Percentiles rank a stretch among this genome's conserved stretches.
Conservation (phyloP, 83 land plant species). For the Larix sibirica region DNA sequence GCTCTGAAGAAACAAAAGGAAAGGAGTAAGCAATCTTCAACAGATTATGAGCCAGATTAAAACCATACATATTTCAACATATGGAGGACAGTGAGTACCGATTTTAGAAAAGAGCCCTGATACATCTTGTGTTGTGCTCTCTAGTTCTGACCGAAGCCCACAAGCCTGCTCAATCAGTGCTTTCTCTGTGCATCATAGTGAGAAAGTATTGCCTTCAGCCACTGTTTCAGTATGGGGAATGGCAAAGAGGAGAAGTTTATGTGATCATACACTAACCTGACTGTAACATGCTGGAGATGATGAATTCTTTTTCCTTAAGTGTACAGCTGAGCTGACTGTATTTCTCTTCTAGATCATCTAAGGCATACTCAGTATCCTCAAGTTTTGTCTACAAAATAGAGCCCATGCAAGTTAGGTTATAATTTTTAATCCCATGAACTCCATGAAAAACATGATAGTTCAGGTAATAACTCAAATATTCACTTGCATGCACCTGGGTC, state of each 20-base stretch:
- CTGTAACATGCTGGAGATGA: slow-evolving; percentile 68
- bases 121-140: slow-evolving; percentile 78
- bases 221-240: background rate
- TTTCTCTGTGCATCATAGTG: slow-evolving; percentile 49
- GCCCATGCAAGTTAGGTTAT: background rate
- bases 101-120: slow-evolving; percentile 73
- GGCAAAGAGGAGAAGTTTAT: background rate
- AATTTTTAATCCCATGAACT: background rate
- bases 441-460: background rate
- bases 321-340: slow-evolving; percentile 62
- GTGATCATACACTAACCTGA: slow-evolving; percentile 47
- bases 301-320: slow-evolving; percentile 75
- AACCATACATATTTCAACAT: background rate
- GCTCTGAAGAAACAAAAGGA: slow-evolving; percentile 46
- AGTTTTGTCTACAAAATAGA: slow-evolving; percentile 59
- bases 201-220: background rate
- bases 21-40: slow-evolving; percentile 2
- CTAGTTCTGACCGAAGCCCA: slow-evolving; percentile 70
- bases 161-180: slow-evolving; percentile 72
- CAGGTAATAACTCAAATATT: background rate
- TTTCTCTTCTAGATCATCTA: slow-evolving; percentile 70
- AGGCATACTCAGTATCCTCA: slow-evolving; percentile 55
- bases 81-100: slow-evolving; percentile 35
- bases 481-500: slow-evolving; percentile 45
- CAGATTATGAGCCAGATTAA: background rate